Base-by-base conservation (phyloP, 2,329 filamentous ascomycete species). In the Hymenoscyphus infarciens region DNA sequence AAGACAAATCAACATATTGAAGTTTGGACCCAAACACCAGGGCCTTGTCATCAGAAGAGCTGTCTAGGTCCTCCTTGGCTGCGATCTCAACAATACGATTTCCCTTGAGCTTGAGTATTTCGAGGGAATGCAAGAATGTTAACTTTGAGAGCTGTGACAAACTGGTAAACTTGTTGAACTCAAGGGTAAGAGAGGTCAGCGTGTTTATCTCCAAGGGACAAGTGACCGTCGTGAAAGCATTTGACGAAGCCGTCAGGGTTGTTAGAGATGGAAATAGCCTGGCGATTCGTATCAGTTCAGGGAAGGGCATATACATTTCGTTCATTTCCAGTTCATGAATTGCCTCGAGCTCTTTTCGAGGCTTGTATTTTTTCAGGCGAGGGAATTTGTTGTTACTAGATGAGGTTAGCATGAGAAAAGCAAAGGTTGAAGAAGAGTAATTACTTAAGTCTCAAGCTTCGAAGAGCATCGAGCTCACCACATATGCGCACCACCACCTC, bases 311-410 rank as follows among this genome's bases (percentile, higher is more conserved):
- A 13, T 91, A 77, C 0, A 83, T 90, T 66, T 90, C 84, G 64
- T 89, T 86, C 11, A 92, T 74, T 33, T 84, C 83, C 13, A 94
- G 78, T 64, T 89, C 83, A 2, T 76, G 79, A 27, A 91, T 77
- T 2, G 78, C 76, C 6, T 73, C 64, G 56, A 90, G 83, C 1
- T 77, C 77, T 16, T 75, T 67, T 1, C 71, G 69, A n/a, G 75
- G 72, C n/a, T 25, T 25, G 6, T 80, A 69, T 39, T 80, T 76
- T 35, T 77, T 72, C 16, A 87, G 63, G 5, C 82, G 68, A 5
- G 77, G 76, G 64, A 92, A 86, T 1, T 91, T 88, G 72, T 95
- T 96, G 16, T 90, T 90, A 76, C 90, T 94, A 64, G 52, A 22
- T 45, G 53, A 52, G 7, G 22, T 63, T 56, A 64, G 64, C 55